phyloP scores from a whole-genome alignment of 1,139 yeast species.

The Pichia sp. region DNA sequence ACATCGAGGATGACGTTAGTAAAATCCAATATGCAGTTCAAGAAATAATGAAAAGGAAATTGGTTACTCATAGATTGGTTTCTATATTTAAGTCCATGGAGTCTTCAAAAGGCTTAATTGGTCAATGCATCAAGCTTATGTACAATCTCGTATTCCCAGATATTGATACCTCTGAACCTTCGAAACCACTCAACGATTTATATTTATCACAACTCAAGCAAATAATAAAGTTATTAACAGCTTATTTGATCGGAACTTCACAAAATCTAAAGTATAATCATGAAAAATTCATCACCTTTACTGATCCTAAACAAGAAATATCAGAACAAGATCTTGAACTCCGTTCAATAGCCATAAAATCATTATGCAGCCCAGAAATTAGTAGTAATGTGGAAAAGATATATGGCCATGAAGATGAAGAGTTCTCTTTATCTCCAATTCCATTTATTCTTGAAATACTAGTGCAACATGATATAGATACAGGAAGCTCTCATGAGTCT shows the following conservation, averaged over 20 bases:
- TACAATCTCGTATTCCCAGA: slow-evolving; percentile 29
- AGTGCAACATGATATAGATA: slow-evolving; percentile 28
- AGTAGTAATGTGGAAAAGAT: slow-evolving; percentile 40
- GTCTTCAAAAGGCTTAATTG: slow-evolving; percentile 15
- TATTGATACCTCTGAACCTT: slow-evolving; percentile 26
- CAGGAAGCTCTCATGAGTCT: slow-evolving; percentile 2
- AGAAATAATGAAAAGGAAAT: slow-evolving; percentile 10
- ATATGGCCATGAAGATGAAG: slow-evolving; percentile 36
- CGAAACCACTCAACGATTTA: slow-evolving; percentile 20
- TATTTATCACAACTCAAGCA: slow-evolving; percentile 25
- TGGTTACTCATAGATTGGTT: slow-evolving; percentile 4
- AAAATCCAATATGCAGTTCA: slow-evolving; percentile 21
- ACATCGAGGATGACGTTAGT: slow-evolving; percentile 29
- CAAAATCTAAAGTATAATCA: slow-evolving; percentile 24
- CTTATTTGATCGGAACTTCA: slow-evolving; percentile 29
- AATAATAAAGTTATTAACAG: slow-evolving; percentile 17
- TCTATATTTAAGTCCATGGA: slow-evolving; percentile 11
- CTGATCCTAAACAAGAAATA: slow-evolving; percentile 3
- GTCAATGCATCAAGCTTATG: slow-evolving; percentile 13
- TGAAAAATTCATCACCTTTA: slow-evolving; percentile 13
- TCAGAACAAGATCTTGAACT: slow-evolving; percentile 23
- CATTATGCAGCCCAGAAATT: slow-evolving; percentile 45
- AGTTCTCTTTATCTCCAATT: slow-evolving; percentile 40
- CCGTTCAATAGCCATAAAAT: slow-evolving; percentile 32
- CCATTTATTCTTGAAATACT: slow-evolving; percentile 51